phyloP scores from a whole-genome alignment of 176 grass and related monocot genomes.

The Phyllostachys edulis region DNA sequence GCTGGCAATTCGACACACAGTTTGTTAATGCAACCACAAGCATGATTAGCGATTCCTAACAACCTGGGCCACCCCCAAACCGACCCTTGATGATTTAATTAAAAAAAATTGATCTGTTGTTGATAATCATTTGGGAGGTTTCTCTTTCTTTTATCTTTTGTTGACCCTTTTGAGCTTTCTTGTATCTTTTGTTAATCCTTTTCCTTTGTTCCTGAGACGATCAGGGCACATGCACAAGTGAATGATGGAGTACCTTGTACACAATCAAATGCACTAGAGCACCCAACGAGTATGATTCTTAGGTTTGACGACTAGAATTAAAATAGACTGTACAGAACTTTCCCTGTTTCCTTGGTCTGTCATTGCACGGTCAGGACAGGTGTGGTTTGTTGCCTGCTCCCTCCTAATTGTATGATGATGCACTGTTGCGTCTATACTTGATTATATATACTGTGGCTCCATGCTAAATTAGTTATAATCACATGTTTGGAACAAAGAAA shows the following conservation, averaged over 20 bases:
- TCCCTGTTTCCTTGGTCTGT: slow-evolving; percentile 14
- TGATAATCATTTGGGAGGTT: slow-evolving; percentile 15
- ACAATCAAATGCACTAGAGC: slow-evolving; percentile 38
- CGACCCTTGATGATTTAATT: background rate
- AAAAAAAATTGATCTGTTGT: background rate
- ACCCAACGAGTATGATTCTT: slow-evolving; percentile 16
- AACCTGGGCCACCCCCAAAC: slow-evolving; percentile 27
- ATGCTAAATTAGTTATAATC: no score
- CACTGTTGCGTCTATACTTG: background rate
- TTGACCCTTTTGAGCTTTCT: background rate
- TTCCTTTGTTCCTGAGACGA: background rate
- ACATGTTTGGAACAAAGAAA: background rate
- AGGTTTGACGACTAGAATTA: slow-evolving; percentile 8
- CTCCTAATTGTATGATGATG: background rate
- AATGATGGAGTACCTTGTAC: slow-evolving; percentile 37
- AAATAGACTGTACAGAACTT: background rate
- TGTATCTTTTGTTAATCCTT: background rate
- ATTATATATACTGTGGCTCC: background rate
- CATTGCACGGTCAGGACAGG: background rate
- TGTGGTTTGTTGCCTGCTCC: background rate
- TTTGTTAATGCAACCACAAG: slow-evolving; percentile 22
- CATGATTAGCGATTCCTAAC: slow-evolving; percentile 34
- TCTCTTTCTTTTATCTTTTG: background rate
- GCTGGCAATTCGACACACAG: background rate
- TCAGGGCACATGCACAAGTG: slow-evolving; percentile 19